Evolutionary conservation across 2,329 filamentous ascomycete species (phyloP).

Genomic region (Coccinonectria pachysandricola): DNA sequence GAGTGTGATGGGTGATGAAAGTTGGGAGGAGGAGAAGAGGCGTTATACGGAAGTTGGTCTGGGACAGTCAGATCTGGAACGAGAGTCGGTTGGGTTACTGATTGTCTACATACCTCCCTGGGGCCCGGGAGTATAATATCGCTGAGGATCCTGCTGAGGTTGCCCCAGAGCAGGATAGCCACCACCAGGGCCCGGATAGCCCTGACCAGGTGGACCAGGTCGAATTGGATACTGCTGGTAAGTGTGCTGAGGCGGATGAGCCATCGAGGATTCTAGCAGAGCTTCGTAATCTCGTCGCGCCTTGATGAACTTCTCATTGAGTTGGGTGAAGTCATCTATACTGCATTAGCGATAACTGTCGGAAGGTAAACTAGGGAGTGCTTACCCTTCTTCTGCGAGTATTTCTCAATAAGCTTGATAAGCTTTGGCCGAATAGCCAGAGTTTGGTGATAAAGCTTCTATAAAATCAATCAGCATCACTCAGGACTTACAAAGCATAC

Average conservation of each 20-base stretch:
- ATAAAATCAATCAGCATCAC: slow-evolving; percentile 22
- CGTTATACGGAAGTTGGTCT: slow-evolving; percentile 37
- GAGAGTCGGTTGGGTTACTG: too few species aligned
- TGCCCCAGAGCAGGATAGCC: slow-evolving; percentile 33
- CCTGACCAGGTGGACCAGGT: slow-evolving; percentile 36
- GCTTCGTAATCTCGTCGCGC: slow-evolving; percentile 92
- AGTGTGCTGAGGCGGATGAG: slow-evolving; percentile 71
- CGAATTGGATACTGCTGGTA: slow-evolving; percentile 60
- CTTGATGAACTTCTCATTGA: slow-evolving; percentile 99
- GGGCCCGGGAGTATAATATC: slow-evolving; percentile 58
- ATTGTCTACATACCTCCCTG: slow-evolving; percentile 18
- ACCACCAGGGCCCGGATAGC: slow-evolving; percentile 29
- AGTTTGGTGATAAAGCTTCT: slow-evolving; percentile 83
- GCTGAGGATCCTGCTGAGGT: slow-evolving; percentile 48
- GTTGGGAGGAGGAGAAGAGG: slow-evolving; percentile 41
- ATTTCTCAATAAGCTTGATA: slow-evolving; percentile 97
- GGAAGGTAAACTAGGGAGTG: neutral
- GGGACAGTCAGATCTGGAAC: too few species aligned
- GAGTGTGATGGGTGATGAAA: slow-evolving; percentile 43
- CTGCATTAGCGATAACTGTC: slow-evolving; percentile 10
- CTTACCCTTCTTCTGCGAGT: slow-evolving; percentile 95
- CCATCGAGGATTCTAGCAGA: slow-evolving; percentile 92
- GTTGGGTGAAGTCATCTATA: slow-evolving; percentile 89
- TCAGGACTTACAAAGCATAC: too few species aligned
- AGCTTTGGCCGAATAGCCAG: slow-evolving; percentile 90